These are phyloP conservation scores for Suillus subalutaceus DNA, from an alignment of 768 basidiomycete genomes.

Conservation along the genomic window DNA sequence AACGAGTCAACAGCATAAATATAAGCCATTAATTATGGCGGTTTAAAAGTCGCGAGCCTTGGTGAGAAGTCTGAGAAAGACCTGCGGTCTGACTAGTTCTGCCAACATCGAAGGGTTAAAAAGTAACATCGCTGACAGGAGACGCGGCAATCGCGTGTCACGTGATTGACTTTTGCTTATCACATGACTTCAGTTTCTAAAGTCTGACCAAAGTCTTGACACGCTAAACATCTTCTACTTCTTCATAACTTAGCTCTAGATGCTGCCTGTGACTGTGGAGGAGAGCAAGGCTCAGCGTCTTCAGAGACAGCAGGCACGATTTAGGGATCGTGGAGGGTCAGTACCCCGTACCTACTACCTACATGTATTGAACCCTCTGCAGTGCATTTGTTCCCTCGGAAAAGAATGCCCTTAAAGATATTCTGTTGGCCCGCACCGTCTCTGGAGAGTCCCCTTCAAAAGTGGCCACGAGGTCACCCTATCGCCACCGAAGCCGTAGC, in stretches of 20 bases:
- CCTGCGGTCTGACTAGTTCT: too few species aligned
- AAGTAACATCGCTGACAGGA: too few species aligned
- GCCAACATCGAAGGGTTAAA: too few species aligned
- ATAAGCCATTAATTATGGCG: background rate
- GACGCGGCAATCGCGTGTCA: background rate
- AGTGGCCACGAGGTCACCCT: background rate
- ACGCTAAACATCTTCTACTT: background rate
- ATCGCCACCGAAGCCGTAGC: slow-evolving; percentile 1
- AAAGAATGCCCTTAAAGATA: slow-evolving; percentile 51
- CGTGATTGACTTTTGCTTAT: background rate
- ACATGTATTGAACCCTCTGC: background rate
- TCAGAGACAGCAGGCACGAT: slow-evolving; percentile 65
- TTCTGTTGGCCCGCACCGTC: slow-evolving; percentile 53
- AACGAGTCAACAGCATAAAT: background rate
- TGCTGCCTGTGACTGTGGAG: slow-evolving; percentile 43
- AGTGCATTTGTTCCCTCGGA: slow-evolving; percentile 59
- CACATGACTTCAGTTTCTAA: background rate
- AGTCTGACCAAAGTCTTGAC: background rate
- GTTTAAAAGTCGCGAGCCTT: background rate
- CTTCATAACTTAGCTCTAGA: background rate
- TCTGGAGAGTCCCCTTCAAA: slow-evolving; percentile 51
- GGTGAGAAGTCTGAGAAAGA: slow-evolving; percentile 1
- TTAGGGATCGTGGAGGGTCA: slow-evolving; percentile 70
- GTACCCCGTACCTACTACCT: slow-evolving; percentile 21
- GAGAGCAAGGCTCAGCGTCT: slow-evolving; percentile 64